phyloP scores from a whole-genome alignment of 1,284 basidiomycete species.

The Gymnopus androsaceus region DNA sequence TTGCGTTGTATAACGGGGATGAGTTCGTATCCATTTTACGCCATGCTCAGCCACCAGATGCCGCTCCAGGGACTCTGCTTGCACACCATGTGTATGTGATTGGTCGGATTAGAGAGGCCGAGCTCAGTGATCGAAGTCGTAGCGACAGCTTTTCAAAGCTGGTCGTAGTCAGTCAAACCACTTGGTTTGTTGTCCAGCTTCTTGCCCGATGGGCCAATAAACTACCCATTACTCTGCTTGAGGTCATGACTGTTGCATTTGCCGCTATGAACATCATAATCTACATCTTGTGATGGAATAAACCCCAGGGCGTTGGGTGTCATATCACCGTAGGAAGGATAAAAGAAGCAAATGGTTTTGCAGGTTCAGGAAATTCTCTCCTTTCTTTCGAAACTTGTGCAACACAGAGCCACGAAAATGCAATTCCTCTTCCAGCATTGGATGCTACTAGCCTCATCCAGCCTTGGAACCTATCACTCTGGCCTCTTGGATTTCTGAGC shows the following conservation, averaged over 20 bases:
- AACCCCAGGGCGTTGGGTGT: constrained; percentile 28
- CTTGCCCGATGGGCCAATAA: constrained; percentile 23
- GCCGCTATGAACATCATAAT: constrained; percentile 28
- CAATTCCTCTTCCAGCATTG: no score
- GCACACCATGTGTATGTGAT: neutral
- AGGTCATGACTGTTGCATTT: constrained; percentile 33
- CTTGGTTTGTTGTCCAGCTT: constrained; percentile 35
- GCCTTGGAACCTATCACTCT: no score
- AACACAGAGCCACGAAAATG: no score
- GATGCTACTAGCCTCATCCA: no score
- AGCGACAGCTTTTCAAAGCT: constrained; percentile 30
- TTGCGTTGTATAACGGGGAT: constrained; percentile 18
- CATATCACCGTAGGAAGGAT: neutral
- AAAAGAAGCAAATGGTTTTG: no score
- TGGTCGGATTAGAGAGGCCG: constrained; percentile 20
- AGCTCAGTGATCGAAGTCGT: constrained; percentile 33
- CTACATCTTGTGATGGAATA: constrained; percentile 38
- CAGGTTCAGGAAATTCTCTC: no score
- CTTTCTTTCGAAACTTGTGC: no score
- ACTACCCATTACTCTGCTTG: constrained; percentile 32
- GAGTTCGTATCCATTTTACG: neutral
- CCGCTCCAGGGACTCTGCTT: neutral
- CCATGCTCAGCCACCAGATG: neutral
- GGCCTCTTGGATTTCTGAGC: no score
- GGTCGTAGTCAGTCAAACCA: constrained; percentile 31